phyloP scores from a whole-genome alignment of 2,329 filamentous ascomycete genomes.

The Alternaria consortialis region DNA sequence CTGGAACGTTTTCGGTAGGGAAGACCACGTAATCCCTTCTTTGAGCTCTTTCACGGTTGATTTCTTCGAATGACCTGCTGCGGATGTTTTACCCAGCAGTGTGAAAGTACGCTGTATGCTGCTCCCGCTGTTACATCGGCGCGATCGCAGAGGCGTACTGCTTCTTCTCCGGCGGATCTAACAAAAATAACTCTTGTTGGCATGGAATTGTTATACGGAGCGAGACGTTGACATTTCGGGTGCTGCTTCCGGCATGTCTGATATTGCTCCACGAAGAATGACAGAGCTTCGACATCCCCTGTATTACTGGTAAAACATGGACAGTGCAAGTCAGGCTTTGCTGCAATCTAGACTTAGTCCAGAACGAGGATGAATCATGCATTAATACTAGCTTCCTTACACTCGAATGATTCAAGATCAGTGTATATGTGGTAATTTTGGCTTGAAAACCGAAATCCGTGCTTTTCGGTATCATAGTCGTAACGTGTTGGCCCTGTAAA shows the following conservation, averaged over 20 bases:
- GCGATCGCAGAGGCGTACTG: not conserved
- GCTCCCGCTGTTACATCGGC: rapidly evolving
- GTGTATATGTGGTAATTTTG: too few relatives aligned
- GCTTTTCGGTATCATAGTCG: not conserved
- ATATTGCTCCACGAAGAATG: not conserved
- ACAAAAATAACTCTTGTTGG: not conserved
- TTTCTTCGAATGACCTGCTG: not conserved
- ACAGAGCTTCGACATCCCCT: not conserved
- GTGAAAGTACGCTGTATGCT: not conserved
- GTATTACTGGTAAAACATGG: not conserved
- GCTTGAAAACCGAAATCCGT: too few relatives aligned
- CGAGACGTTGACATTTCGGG: not conserved
- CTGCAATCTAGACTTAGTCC: not conserved
- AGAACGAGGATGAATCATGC: too few relatives aligned
- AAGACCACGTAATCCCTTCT: not conserved
- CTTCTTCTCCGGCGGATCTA: not conserved
- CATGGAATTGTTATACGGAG: not conserved
- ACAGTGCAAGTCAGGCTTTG: not conserved
- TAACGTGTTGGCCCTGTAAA: not conserved
- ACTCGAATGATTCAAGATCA: not conserved
- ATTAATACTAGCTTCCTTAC: not conserved
- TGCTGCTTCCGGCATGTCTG: rapidly evolving
- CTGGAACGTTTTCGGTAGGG: not conserved
- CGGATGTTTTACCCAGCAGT: not conserved
- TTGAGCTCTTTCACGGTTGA: rapidly evolving